Evolutionary conservation across 306 rosid species (phyloP), one percentile per base, ranked within the genome.

Genomic region (Cucumis melo): DNA sequence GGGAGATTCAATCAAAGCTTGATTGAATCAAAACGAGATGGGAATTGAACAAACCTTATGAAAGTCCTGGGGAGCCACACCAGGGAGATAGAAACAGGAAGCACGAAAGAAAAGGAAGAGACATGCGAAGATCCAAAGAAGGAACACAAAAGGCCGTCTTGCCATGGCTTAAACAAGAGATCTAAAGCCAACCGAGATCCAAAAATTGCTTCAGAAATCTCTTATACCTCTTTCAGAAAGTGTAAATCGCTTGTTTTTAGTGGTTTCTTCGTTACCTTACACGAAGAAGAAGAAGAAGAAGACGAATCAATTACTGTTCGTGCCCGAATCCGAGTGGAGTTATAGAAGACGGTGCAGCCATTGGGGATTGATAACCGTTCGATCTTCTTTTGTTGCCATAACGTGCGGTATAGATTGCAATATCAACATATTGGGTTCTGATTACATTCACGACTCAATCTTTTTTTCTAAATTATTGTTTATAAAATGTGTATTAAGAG

Each of bases 21-120:
- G n/a, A 38, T 29, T 12, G 5, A 39, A 10, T 34, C 32, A 55
- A 41, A 75, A 36, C 59, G 8, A 21, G 19, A 67, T 42, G 74
- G 12, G 12, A 67, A 42, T 6, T 21, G 20, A 23, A 46, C 23
- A 46, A 42, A 93, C 98, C 87, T 84, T 81, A 57, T 70, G 79
- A 75, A 92, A 92, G 82, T 88, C 96, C 66, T 87, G 86, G 29
- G 97, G 97, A 36, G 93, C 91, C 24, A 92, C 97, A 70, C 93
- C 97, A 29, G 92, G 95, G 51, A 92, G 97, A 82, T 92, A 88
- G 81, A 90, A 92, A 81, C 86, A 86, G 36, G 76, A 81, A 80
- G 68, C 81, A 59, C 68, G 87, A 10, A 83, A 75, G 78, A 82
- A 56, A 74, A 92, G 80, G 34, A 85, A 73, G 70, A 90, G 38